Evolutionary conservation across 768 basidiomycete genomes (phyloP), one percentile per base, ranked within the genome.

Genomic region (Suillus variegatus): DNA sequence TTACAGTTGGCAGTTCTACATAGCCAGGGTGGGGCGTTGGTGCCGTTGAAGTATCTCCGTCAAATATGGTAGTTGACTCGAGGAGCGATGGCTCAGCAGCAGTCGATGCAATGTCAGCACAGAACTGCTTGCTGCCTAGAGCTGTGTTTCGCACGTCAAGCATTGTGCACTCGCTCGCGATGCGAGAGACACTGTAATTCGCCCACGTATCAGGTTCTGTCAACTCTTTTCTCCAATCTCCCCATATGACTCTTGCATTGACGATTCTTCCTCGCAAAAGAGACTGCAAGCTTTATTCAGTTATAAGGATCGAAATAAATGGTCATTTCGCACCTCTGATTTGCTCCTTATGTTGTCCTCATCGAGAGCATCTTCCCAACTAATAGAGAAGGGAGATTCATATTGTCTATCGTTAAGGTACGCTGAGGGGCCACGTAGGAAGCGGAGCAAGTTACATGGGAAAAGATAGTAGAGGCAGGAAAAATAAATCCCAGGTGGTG

Each of bases 391-490:
- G 2, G 91, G 86, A 60, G 85, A 84, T 56, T 83, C 76, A 43
- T 85, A 77, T 4, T 74, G 72, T 68, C 78, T 83, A 32, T 84
- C 82, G 9, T 74, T 76, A 20, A 97, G 77, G 69, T 94, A 95
- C 44, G 77, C 75, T 10, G 82, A 81, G 1, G 95, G 93, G 60
- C 82, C 79, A 61, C 88, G 86, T 62, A 95, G 76, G 75, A 97
- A 97, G 62, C 84, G 85, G 65, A 97, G 80, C 49, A 92, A 82
- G 78, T 96, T 97, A 77, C 89, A 92, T 1, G 95, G 95, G 80
- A 93, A 97, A 57, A 95, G 86, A 71, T 94, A 95, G 78, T 96
- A 97, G 66, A 97, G 80, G 54, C 84, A 84, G 2, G 89, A 89
- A 78, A 95, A 95, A 71, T 86, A 92, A 52, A 80, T 83, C 22